Percentiles rank a stretch among this genome's conserved stretches.
Evolutionary conservation across 441 rosid genomes (phyloP).

Genomic region (Sinapis alba): DNA sequence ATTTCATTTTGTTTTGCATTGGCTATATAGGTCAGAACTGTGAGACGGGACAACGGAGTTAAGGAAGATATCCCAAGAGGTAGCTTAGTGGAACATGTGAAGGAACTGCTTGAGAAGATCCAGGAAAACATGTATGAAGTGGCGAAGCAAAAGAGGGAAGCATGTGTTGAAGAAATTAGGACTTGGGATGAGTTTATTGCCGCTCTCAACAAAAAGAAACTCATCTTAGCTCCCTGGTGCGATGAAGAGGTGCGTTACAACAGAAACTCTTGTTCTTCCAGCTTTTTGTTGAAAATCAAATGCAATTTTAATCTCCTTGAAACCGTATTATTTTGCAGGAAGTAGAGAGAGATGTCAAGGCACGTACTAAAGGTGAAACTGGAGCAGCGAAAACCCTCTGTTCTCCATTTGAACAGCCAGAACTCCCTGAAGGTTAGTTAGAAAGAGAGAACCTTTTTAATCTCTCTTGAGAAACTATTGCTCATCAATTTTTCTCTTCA

Average conservation of each 20-base stretch:
- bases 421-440: constrained; percentile 89
- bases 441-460: not conserved
- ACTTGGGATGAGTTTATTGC: constrained; percentile 89
- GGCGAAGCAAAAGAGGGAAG: constrained; percentile 80
- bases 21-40: constrained; percentile 71
- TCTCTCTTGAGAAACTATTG: not conserved
- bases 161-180: constrained; percentile 65
- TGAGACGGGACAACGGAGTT: constrained; percentile 83
- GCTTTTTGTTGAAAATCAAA: not conserved
- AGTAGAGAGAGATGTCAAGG: constrained; percentile 91
- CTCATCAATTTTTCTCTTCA: not conserved
- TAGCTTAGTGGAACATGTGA: constrained; percentile 64
- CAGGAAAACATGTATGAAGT: constrained; percentile 72
- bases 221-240: constrained; percentile 99
- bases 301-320: not conserved
- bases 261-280: not conserved
- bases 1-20: constrained; percentile 10
- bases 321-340: constrained; percentile 46
- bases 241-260: constrained; percentile 62
- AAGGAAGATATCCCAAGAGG: constrained; percentile 72
- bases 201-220: constrained; percentile 80
- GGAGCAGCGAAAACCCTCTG: constrained; percentile 97
- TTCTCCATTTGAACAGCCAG: constrained; percentile 96
- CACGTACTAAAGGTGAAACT: constrained; percentile 84
- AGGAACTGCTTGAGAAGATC: constrained; percentile 59